Evolutionary conservation across 306 rosid genomes (phyloP).

Genomic region (Lathyrus aphaca): DNA sequence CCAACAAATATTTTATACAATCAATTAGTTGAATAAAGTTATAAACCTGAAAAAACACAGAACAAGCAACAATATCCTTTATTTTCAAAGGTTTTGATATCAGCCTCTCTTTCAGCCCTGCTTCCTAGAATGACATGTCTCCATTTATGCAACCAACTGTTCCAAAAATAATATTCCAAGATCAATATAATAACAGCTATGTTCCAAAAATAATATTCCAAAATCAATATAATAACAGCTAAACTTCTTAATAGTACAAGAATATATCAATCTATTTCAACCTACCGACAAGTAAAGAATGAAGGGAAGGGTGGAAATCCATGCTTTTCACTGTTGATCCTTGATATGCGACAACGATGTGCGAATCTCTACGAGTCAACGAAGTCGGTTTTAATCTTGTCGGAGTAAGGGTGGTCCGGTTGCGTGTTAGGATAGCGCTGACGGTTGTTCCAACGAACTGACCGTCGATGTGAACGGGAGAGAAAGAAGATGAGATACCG

Average conservation of each 20-base stretch:
- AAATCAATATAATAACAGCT: too few relatives aligned
- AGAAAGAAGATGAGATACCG: too few relatives aligned
- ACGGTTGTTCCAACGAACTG: too few relatives aligned
- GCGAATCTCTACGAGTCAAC: too few relatives aligned
- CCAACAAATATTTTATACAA: slow-evolving; percentile 8
- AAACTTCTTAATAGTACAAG: slow-evolving; percentile 2
- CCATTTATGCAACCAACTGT: slow-evolving; percentile 68
- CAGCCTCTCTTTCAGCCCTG: slow-evolving; percentile 55
- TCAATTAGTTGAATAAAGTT: slow-evolving; percentile 17
- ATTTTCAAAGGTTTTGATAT: slow-evolving; percentile 57
- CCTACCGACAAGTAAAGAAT: slow-evolving; percentile 62
- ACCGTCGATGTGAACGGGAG: too few relatives aligned
- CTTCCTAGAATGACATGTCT: slow-evolving; percentile 68
- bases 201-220: too few relatives aligned
- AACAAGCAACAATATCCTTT: slow-evolving; percentile 42
- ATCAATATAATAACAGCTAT: too few relatives aligned
- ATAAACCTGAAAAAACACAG: slow-evolving; percentile 52
- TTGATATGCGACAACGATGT: too few relatives aligned
- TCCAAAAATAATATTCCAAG: slow-evolving; percentile 37
- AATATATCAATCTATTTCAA: slow-evolving; percentile 13
- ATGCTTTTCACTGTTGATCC: slow-evolving; percentile 59
- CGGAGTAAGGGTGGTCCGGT: too few relatives aligned
- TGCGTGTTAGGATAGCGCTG: too few relatives aligned
- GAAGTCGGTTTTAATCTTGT: too few relatives aligned
- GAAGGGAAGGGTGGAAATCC: slow-evolving; percentile 74